Base-by-base conservation (phyloP, 2,329 filamentous ascomycete genomes). In the Alternaria atra region DNA sequence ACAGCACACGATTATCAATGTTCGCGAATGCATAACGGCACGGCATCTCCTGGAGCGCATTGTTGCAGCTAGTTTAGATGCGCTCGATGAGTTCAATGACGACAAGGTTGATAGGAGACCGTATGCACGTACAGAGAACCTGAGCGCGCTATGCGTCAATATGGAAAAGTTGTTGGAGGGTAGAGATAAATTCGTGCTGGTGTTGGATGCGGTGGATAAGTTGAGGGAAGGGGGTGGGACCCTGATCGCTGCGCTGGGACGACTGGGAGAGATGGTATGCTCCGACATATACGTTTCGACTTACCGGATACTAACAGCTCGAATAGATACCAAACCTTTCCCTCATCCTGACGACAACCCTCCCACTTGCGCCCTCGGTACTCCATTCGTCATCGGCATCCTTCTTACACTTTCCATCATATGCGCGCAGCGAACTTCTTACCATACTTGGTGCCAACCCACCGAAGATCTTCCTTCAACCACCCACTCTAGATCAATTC, bases 181-280 rank as follows among this genome's bases (percentile, higher is more conserved):
- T 3, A 61, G 64, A n/a, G 65, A 51, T 66, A 88, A 90, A 65
- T 93, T 97, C 69, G 89, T 94, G 8, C 79, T 98, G 59, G 91
- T 97, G 10, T 85, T 98, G 64, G 95, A 98, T 81, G 92, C 89
- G 10, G 90, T 98, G 58, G 94, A 98, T 77, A 87, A 85, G 64
- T 91, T 97, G 77, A 85, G 90, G 71, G 94, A 98, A 73, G 88
- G 91, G 6, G 88, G 91, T 6, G 85, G 88, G 3, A 97, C 92
- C 1, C 80, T 98, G 13, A 81, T 97, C 5, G 89, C 94, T 32
- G 93, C 92, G 12, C 80, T 99, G 63, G 92, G 91, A 23, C 86
- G 94, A 62, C 79, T 99, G 20, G 90, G 91, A 13, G 93, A 97
- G 77, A 85, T 90, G 62, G 92, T 95, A 81, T 70, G 89, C 81